phyloP scores from a whole-genome alignment of 176 grass and related monocot genomes.

The Urochloa ruziziensis region DNA sequence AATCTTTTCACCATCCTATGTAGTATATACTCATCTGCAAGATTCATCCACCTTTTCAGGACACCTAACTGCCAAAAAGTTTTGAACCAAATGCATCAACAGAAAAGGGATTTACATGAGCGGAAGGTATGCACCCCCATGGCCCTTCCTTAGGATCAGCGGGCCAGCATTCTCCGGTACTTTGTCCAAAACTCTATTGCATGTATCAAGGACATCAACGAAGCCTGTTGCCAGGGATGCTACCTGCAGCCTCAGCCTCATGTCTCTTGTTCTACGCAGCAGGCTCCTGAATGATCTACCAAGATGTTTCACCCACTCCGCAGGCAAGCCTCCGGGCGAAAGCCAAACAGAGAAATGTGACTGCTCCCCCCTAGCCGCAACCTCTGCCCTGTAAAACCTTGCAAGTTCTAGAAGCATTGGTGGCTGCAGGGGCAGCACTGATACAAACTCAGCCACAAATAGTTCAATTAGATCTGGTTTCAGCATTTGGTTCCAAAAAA shows the following conservation, averaged over 20 bases:
- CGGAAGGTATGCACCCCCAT: conserved; percentile 90
- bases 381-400: conserved; percentile 83
- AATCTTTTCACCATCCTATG: background rate
- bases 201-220: conserved; percentile 58
- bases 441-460: conserved; percentile 85
- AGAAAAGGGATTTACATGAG: conserved; percentile 57
- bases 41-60: background rate
- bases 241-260: conserved; percentile 82
- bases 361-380: conserved; percentile 91
- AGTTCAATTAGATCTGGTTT: conserved; percentile 88
- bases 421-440: conserved; percentile 79
- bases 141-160: conserved; percentile 78
- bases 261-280: conserved; percentile 72
- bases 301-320: conserved; percentile 91
- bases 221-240: conserved; percentile 78
- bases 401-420: conserved; percentile 80
- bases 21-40: background rate
- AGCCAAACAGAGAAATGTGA: conserved; percentile 92
- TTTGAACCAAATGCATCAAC: conserved; percentile 2
- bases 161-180: conserved; percentile 88
- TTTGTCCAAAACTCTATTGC: conserved; percentile 78
- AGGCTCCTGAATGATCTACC: conserved; percentile 85
- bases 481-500: conserved; percentile 87
- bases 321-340: conserved; percentile 85
- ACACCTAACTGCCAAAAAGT: background rate